These are phyloP conservation scores for Cutaneotrichosporon sp. DNA, from an alignment of 1,284 basidiomycete genomes.

Conservation along the genomic window DNA sequence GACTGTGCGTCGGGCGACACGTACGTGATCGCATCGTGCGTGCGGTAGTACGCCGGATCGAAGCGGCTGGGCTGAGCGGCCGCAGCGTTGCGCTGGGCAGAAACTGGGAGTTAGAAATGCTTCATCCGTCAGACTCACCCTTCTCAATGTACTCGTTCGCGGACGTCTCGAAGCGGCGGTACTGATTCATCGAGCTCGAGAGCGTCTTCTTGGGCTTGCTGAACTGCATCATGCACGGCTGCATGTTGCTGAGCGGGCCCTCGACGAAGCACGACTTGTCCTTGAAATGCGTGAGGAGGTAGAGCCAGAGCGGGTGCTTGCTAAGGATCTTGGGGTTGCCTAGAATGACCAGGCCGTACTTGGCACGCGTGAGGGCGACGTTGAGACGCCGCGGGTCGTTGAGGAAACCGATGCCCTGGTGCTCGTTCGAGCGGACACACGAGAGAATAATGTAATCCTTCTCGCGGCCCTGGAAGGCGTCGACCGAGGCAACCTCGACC, in stretches of 20 bases:
- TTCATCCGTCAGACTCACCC: conserved; percentile 22
- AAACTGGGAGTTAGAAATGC: neutral
- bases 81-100: conserved; percentile 58
- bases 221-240: conserved; percentile 98
- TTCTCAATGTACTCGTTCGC: conserved; percentile 65
- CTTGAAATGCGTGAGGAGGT: conserved; percentile 97
- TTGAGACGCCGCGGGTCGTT: conserved; percentile 96
- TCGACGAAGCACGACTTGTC: conserved; percentile 93
- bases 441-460: conserved; percentile 99
- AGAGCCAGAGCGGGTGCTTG: conserved; percentile 99
- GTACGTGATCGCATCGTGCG: conserved; percentile 89
- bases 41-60: conserved; percentile 90
- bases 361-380: conserved; percentile 94
- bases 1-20: conserved; percentile 94
- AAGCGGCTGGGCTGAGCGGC: conserved; percentile 75
- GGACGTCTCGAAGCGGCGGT: conserved; percentile 72
- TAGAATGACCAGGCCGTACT: conserved; percentile 95
- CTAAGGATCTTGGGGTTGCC: conserved; percentile 98
- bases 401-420: conserved; percentile 98
- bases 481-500: conserved; percentile 97
- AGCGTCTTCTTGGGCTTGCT: conserved; percentile 86
- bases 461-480: conserved; percentile 98
- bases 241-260: conserved; percentile 92
- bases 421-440: conserved; percentile 98
- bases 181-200: conserved; percentile 82